These are phyloP conservation scores for Symbiotaphrina buchneri DNA, from an alignment of 495 filamentous ascomycete genomes.

Conservation along the genomic window DNA sequence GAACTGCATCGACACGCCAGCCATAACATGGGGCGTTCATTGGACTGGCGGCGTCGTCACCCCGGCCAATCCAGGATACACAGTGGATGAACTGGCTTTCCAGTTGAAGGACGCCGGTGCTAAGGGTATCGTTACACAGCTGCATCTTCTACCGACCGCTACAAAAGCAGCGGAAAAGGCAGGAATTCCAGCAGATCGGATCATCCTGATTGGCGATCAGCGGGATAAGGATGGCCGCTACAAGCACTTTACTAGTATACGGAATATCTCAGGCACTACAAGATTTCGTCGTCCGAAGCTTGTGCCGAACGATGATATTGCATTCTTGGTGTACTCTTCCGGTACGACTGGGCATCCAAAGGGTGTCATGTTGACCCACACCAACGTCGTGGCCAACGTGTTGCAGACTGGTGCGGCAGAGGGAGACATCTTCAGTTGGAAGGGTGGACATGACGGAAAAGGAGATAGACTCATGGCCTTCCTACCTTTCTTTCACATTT, in stretches of 20 bases:
- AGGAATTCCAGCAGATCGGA: conserved; percentile 38
- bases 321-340: conserved; percentile 58
- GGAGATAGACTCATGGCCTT: conserved; percentile 59
- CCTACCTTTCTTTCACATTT: conserved; percentile 87
- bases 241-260: conserved; percentile 60
- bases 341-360: conserved; percentile 90
- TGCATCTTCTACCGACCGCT: conserved; percentile 34
- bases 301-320: conserved; percentile 31
- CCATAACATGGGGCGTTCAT: conserved; percentile 51
- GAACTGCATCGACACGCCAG: conserved; percentile 53
- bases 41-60: conserved; percentile 71
- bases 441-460: conserved; percentile 33
- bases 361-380: conserved; percentile 74
- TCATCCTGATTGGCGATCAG: conserved; percentile 62
- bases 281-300: conserved; percentile 16
- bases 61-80: conserved; percentile 78
- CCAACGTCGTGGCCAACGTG: conserved; percentile 58
- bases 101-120: conserved; percentile 68
- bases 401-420: conserved; percentile 34
- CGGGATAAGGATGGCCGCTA: conserved; percentile 30
- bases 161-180: conserved; percentile 39
- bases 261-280: conserved; percentile 28
- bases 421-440: conserved; percentile 29
- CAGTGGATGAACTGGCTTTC: conserved; percentile 63
- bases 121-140: conserved; percentile 54